phyloP scores from a whole-genome alignment of 495 filamentous ascomycete genomes.

The Friedmanniomyces endolithicus region DNA sequence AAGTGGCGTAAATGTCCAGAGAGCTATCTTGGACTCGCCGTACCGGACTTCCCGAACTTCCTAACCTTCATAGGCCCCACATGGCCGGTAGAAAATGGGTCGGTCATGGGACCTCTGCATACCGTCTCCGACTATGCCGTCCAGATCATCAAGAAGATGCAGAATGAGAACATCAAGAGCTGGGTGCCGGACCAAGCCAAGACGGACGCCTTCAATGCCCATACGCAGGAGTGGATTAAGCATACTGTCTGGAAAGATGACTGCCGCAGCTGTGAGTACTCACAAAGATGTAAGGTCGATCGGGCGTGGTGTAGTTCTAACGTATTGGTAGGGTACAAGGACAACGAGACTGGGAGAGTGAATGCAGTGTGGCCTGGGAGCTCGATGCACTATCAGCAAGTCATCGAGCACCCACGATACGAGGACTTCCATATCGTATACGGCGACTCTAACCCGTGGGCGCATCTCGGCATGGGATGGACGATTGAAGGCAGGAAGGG shows the following conservation, averaged over 20 bases:
- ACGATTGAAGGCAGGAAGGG: constrained; percentile 14
- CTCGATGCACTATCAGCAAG: constrained; percentile 26
- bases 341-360: constrained; percentile 30
- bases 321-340: constrained; percentile 18
- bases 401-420: constrained; percentile 24
- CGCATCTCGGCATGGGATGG: constrained; percentile 27
- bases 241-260: constrained; percentile 31
- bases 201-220: constrained; percentile 27
- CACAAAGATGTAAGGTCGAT: neutral
- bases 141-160: constrained; percentile 31
- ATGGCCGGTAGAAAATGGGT: constrained; percentile 29
- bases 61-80: constrained; percentile 23
- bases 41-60: constrained; percentile 30
- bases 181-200: constrained; percentile 28
- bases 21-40: constrained; percentile 25
- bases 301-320: neutral
- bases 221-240: constrained; percentile 30
- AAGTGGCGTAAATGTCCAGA: constrained; percentile 29
- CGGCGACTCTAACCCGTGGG: constrained; percentile 28
- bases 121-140: constrained; percentile 26
- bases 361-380: constrained; percentile 29
- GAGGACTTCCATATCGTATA: constrained; percentile 31
- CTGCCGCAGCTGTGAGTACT: constrained; percentile 21
- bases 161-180: constrained; percentile 27
- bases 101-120: constrained; percentile 25